A percentile compares a stretch with the other conserved stretches of the same genome.
Conservation (phyloP, 495 filamentous ascomycete species). For the Penicillium arizonense region DNA sequence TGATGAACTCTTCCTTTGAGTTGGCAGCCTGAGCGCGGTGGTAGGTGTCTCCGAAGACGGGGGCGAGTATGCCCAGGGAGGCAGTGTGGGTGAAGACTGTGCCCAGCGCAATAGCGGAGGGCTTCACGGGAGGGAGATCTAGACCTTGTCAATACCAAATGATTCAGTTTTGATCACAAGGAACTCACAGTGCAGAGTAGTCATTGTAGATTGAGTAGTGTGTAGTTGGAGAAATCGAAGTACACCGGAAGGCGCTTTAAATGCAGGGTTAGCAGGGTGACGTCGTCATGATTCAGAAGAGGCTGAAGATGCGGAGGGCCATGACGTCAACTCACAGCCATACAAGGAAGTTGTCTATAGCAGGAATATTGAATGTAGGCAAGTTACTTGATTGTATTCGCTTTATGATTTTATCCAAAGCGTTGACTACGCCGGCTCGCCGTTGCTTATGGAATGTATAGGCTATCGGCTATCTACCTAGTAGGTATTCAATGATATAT, state of each 20-base stretch:
- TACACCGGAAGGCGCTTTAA: slow-evolving; percentile 9
- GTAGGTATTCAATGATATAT: too few species aligned
- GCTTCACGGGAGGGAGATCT: slow-evolving; percentile 97
- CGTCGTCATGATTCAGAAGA: slow-evolving; percentile 44
- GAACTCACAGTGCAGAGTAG: slow-evolving; percentile 62
- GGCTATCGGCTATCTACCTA: too few species aligned
- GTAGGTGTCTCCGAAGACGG: slow-evolving; percentile 94
- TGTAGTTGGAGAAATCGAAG: not conserved
- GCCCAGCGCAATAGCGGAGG: slow-evolving; percentile 93
- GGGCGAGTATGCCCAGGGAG: slow-evolving; percentile 77
- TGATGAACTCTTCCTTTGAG: slow-evolving; percentile 93
- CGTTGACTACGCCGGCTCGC: too few species aligned
- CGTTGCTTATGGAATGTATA: too few species aligned
- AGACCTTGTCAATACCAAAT: slow-evolving; percentile 1
- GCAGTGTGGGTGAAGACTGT: slow-evolving; percentile 90
- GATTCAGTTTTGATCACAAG: not conserved
- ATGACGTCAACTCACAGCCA: slow-evolving; percentile 23
- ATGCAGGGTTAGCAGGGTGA: slow-evolving; percentile 24
- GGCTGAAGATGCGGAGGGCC: slow-evolving; percentile 12
- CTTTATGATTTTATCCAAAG: too few species aligned
- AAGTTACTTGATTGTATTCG: too few species aligned
- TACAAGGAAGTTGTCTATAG: not conserved
- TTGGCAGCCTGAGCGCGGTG: slow-evolving; percentile 87
- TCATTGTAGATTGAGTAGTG: slow-evolving; percentile 43
- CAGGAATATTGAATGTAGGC: too few species aligned